These are phyloP conservation scores for Zanthoxylum bungeanum DNA, from an alignment of 345 rosid species.

Conservation along the genomic window DNA sequence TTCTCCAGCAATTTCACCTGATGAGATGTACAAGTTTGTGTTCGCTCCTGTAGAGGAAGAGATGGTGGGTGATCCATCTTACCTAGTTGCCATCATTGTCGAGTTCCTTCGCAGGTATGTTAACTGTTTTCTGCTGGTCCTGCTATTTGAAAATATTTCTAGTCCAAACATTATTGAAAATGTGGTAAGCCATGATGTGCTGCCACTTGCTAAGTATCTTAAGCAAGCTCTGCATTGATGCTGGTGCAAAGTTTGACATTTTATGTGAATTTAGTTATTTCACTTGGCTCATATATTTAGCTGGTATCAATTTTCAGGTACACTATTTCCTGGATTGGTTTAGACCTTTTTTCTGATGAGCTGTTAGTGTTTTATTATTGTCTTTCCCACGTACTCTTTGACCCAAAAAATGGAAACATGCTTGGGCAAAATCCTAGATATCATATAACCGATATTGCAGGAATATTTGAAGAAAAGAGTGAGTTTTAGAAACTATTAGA, in stretches of 20 bases:
- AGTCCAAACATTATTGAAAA: neutral
- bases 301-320: neutral
- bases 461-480: neutral
- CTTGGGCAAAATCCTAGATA: neutral
- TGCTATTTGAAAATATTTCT: neutral
- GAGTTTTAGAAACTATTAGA: neutral
- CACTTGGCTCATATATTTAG: neutral
- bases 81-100: conserved; percentile 72
- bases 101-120: conserved; percentile 89
- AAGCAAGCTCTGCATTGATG: neutral
- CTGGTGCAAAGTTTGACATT: neutral
- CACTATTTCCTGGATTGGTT: neutral
- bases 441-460: neutral
- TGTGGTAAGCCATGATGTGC: neutral
- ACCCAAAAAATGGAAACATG: neutral
- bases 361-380: neutral
- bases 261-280: neutral
- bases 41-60: conserved; percentile 86
- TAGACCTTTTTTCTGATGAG: neutral
- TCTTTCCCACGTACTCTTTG: conserved; percentile 2
- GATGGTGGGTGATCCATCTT: conserved; percentile 83
- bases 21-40: conserved; percentile 83
- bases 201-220: neutral
- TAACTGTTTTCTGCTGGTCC: conserved; percentile 7
- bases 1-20: conserved; percentile 86